These are phyloP conservation scores for Cercospora nicotianae DNA, from an alignment of 2,329 filamentous ascomycete species.

Conservation along the genomic window DNA sequence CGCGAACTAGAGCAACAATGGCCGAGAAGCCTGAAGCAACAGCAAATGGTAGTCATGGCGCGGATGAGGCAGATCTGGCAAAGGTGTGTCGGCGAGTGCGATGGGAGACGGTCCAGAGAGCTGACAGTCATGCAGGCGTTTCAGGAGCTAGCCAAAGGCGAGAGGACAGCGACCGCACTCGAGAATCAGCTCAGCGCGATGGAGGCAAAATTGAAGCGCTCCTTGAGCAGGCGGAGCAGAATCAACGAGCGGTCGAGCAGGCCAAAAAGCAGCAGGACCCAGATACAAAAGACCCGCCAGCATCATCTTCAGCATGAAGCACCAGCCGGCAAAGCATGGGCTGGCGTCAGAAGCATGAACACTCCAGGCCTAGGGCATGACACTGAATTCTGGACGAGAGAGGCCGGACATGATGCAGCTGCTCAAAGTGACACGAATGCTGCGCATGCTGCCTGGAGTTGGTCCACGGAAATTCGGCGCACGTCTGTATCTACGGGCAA, in stretches of 20 bases:
- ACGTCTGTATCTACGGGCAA: neutral
- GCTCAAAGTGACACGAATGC: neutral
- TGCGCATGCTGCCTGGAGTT: neutral
- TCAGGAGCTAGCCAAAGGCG: constrained; percentile 55
- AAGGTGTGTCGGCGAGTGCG: constrained; percentile 23
- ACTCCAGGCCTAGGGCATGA: neutral
- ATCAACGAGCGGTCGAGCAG: constrained; percentile 36
- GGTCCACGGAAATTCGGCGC: neutral
- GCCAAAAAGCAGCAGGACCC: constrained; percentile 29
- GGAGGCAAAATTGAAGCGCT: constrained; percentile 58
- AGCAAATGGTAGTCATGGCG: constrained; percentile 21
- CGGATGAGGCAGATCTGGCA: constrained; percentile 31
- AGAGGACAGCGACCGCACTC: constrained; percentile 56
- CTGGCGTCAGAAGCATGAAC: neutral
- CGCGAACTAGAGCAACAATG: constrained; percentile 18
- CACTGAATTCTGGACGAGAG: neutral
- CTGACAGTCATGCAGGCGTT: constrained; percentile 44
- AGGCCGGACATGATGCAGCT: neutral
- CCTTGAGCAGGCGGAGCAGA: constrained; percentile 50
- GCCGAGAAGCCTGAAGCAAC: constrained; percentile 27
- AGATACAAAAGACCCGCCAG: constrained; percentile 16
- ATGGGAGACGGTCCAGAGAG: neutral
- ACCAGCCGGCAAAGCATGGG: neutral
- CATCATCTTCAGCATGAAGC: neutral
- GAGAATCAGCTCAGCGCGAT: constrained; percentile 56